Evolutionary conservation across 345 rosid species (phyloP).

Genomic region (Capsella bursapastoris): DNA sequence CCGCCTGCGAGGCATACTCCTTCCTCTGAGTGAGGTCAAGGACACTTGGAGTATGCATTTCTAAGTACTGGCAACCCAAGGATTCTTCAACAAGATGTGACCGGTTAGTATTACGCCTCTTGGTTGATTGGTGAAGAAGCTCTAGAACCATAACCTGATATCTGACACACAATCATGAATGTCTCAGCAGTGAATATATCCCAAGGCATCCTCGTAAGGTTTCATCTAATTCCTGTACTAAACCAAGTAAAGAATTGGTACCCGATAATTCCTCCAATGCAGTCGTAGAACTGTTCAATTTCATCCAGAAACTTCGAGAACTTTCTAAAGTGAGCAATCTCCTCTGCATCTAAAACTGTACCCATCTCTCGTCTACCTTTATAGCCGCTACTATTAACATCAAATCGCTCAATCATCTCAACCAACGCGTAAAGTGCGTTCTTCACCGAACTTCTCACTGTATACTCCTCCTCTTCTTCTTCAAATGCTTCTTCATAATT

Average conservation of each 20-base stretch:
- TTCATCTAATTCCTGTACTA: neutral
- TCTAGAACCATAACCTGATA: slow-evolving; percentile 85
- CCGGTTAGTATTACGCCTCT: slow-evolving; percentile 49
- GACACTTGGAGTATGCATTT: slow-evolving; percentile 73
- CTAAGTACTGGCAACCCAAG: slow-evolving; percentile 63
- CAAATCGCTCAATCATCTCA: slow-evolving; percentile 82
- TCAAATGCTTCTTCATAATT: slow-evolving; percentile 45
- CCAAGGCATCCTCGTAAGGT: neutral
- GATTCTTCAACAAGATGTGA: slow-evolving; percentile 52
- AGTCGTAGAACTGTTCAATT: slow-evolving; percentile 77
- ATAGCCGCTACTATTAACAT: slow-evolving; percentile 41
- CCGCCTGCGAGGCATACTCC: slow-evolving; percentile 86
- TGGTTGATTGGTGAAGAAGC: slow-evolving; percentile 67
- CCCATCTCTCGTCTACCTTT: slow-evolving; percentile 41
- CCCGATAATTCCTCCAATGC: slow-evolving; percentile 97
- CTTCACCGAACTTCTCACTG: slow-evolving; percentile 60
- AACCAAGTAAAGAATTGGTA: slow-evolving; percentile 35
- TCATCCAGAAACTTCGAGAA: slow-evolving; percentile 60
- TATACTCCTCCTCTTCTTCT: slow-evolving; percentile 45
- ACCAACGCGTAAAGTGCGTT: slow-evolving; percentile 68
- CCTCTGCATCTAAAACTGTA: slow-evolving; percentile 48
- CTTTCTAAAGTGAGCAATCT: slow-evolving; percentile 55
- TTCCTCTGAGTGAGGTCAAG: slow-evolving; percentile 74
- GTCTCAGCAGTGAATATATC: slow-evolving; percentile 31
- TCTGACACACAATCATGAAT: slow-evolving; percentile 52